Evolutionary conservation across 225 moss, liverwort and hornwort genomes (phyloP), one percentile per base, ranked within the genome.

Genomic region (Sphagnum tenellum): DNA sequence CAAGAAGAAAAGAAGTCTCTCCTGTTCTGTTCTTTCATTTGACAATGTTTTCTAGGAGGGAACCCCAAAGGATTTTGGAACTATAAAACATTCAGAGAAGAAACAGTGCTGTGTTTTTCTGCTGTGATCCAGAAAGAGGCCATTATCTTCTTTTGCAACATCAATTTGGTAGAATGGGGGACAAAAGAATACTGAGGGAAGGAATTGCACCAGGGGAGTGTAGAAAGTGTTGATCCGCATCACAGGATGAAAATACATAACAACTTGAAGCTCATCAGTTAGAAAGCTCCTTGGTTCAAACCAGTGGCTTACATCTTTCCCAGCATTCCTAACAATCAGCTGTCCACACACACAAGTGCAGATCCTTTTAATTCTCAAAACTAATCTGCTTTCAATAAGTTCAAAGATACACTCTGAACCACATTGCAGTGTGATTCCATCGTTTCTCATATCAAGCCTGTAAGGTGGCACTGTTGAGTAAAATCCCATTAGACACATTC

Each of bases 231-330:
- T 68, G 62, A 73, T 75, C 50, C 70, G 70, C 68, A 74, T 76
- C 8, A 63, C 72, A 46, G 82, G 77, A 64, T 86, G 79, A 52
- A 65, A 75, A 79, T 75, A 77, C 2, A 71, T 65, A 10, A 77
- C 67, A 56, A 86, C 79, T 60, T 80, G 77, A 14, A 75, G 69
- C 4, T 69, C 8, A 46, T 69, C 66, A 47, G 70, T 44, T 48
- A 73, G 60, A 29, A 74, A 82, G 0, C 75, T 80, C 52, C 75
- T 71, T 2, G 86, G 82, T 64, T 86, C 82, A 68, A 86, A 86
- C 86, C 86, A 86, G 57, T 82, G 69, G 14, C 82, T 86, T 55
- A 86, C 71, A 65, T 86, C 86, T 59, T 74, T 78, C 29, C 86
- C 86, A 5, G 86, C 82, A 29, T 80, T 75, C 75, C 71, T 66